phyloP scores from a whole-genome alignment of 306 rosid genomes.

The Chamaecrista fasciculata region DNA sequence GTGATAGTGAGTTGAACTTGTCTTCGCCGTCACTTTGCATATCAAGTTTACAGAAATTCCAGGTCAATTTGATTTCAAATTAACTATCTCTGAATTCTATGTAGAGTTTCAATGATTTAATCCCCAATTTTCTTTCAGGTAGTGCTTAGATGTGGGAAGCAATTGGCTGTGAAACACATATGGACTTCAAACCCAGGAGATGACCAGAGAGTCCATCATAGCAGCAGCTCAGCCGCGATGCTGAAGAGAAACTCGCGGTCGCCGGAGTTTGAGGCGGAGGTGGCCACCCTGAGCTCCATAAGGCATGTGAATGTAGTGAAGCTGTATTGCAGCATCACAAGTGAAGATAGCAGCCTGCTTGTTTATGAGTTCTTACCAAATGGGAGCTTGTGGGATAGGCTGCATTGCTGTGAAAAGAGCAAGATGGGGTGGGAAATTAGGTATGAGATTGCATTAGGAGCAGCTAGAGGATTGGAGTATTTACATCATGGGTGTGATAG shows the following conservation, averaged over 20 bases:
- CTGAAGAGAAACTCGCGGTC: constrained; percentile 41
- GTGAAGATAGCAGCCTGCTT: constrained; percentile 78
- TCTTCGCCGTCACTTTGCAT: no score
- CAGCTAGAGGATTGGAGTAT: constrained; percentile 88
- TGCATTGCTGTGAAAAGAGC: constrained; percentile 52
- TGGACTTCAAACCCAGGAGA: constrained; percentile 47
- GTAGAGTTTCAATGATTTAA: no score
- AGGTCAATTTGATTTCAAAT: no score
- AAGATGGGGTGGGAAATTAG: constrained; percentile 78
- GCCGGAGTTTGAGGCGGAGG: constrained; percentile 75
- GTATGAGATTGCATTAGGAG: constrained; percentile 77
- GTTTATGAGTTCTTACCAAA: constrained; percentile 89
- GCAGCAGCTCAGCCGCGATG: constrained; percentile 66
- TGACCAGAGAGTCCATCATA: constrained; percentile 37
- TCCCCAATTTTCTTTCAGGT: no score
- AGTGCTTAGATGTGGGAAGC: constrained; percentile 49
- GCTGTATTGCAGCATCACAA: constrained; percentile 82
- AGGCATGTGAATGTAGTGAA: constrained; percentile 92
- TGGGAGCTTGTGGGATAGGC: constrained; percentile 87
- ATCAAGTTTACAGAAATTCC: no score
- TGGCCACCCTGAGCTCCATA: constrained; percentile 77
- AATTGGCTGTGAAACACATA: constrained; percentile 79
- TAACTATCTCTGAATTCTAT: no score
- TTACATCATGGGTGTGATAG: constrained; percentile 77
- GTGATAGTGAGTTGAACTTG: no score